Evolutionary conservation across 352 stramenopile species (phyloP), one percentile per base, ranked within the genome.

Genomic region (Lagenidium giganteum): DNA sequence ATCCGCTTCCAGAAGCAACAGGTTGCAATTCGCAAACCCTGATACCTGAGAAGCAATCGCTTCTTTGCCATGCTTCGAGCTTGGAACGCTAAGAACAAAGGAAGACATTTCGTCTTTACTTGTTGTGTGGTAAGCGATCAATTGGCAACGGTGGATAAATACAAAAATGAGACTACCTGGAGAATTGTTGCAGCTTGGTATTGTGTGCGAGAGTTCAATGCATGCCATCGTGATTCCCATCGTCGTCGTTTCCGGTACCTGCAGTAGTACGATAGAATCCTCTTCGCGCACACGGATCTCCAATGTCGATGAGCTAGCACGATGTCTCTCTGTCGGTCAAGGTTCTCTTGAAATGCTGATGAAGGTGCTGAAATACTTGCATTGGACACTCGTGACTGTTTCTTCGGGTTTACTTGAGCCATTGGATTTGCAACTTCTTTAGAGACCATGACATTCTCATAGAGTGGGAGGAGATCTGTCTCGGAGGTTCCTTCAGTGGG

Each of bases 1-100:
- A 70, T 51, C 27, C 47, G 51, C 17, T 47, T 61, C 64, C 64
- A 72, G 39, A 72, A 76, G 51, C 64, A 75, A 22, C 43, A 71
- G 3, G 37, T 11, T 11, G 64, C 49, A 23, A 75, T 57, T 12
- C 47, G 46, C 5, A 27, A 14, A 11, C 30, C 44, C 50, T 71
- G 61, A 33, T 71, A 22, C 9, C 44, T 57, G 2, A n/a, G 14
- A 16, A 57, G 30, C 7, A 67, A 16, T 8, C 20, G 14, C 1
- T 20, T 17, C 21, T 40, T 57, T 21, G 38, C 22, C n/a, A 38
- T 27, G 8, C 21, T 25, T 13, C 47, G 31, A 1, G 18, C 12
- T 5, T 28, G 37, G 17, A 45, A 53, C 12, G 23, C 22, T 35
- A 28, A 24, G 12, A 53, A 31, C 3, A 18, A 18, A 12, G 14